These are phyloP conservation scores for Eimeria maxima DNA, from an alignment of 169 alveolate species.

Conservation along the genomic window DNA sequence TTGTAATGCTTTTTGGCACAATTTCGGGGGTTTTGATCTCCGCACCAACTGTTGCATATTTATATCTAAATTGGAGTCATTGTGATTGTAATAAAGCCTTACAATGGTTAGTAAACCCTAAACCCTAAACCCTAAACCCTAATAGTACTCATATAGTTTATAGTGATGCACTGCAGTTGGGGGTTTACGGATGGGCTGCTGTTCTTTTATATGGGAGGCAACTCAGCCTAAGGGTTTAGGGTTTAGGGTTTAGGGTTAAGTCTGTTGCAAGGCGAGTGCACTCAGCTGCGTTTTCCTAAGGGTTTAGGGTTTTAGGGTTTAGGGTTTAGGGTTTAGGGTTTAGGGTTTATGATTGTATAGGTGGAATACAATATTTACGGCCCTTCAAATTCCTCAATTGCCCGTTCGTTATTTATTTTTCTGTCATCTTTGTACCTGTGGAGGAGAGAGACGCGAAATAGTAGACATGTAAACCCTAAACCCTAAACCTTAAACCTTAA, in stretches of 20 bases:
- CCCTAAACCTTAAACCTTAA: neutral
- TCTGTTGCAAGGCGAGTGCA: neutral
- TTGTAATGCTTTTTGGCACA: conserved; percentile 79
- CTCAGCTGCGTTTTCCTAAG: no score
- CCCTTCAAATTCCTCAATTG: conserved; percentile 66
- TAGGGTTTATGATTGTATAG: neutral
- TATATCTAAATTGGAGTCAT: conserved; percentile 35
- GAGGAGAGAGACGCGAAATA: neutral
- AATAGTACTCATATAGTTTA: neutral
- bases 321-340: conserved; percentile 3
- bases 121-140: conserved; percentile 3
- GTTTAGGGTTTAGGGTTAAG: neutral
- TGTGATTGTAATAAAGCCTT: conserved; percentile 66
- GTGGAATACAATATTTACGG: conserved; percentile 62
- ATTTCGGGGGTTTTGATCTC: conserved; percentile 43
- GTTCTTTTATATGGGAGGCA: no score
- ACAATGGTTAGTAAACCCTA: conserved; percentile 30
- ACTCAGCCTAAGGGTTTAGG: neutral
- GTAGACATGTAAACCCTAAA: conserved; percentile 2
- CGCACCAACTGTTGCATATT: conserved; percentile 63
- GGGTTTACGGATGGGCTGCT: neutral
- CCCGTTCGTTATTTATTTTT: conserved; percentile 74
- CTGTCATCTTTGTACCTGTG: conserved; percentile 33
- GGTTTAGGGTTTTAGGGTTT: neutral
- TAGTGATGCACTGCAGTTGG: neutral